Base-by-base conservation (phyloP, 768 basidiomycete genomes). In the Exidia glandulosa region DNA sequence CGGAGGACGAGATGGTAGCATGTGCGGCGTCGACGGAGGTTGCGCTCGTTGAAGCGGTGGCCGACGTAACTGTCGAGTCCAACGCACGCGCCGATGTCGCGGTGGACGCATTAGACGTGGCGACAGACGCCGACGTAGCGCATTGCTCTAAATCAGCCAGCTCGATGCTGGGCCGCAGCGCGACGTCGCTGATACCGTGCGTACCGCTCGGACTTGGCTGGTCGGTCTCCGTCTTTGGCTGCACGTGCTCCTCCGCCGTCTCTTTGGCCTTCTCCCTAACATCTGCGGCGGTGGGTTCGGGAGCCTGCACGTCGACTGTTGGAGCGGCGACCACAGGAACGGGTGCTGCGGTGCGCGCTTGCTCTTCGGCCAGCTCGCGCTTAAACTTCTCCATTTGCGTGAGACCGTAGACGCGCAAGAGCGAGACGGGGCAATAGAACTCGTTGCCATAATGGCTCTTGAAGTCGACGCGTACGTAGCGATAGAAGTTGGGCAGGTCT, bases 381-480 rank as follows among this genome's bases (percentile, higher is more conserved):
- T 95, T 94, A 84, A 90, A 98, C 66, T 94, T 84, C 63, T 98
- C 94, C 63, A 98, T 84, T 74, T 98, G 94, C 1, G 94, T 97
- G 58, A 95, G 83, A 4, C 96, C 96, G 63, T 94, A 98, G 1
- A 96, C 93, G 31, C 93, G 86, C 19, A 98, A 79, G 1, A 97
- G 81, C 0, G 90, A 94, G 19, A 98, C 78, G 0, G 96, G 96
- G 67, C 96, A 99, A 70, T 94, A 98, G 73, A 88, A 98, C 71
- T 99, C 96, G 66, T 83, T 88, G 23, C 93, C 90, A 66, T 96
- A 98, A 68, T 94, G 88, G 0, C 90, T 88, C 56, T 88, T 81
- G 69, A 99, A 97, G 71, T 97, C 94, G 67, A 99, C 82, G 1
- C 94, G 86, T 60, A 99, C 84, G 69, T 87, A 97, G 14, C 94